These are phyloP conservation scores for Fusarium temperatum DNA, from an alignment of 2,329 filamentous ascomycete genomes.

Conservation along the genomic window DNA sequence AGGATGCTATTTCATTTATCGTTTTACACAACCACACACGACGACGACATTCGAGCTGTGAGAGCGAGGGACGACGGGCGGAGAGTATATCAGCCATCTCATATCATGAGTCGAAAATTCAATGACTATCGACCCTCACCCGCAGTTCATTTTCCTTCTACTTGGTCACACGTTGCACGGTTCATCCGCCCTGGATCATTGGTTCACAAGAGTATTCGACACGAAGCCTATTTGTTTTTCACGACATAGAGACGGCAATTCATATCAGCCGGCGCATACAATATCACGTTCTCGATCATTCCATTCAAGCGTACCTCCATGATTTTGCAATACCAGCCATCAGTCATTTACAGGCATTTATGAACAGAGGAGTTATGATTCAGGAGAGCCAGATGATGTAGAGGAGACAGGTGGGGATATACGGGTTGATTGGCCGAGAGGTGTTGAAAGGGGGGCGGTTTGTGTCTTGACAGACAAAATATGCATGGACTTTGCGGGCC, in stretches of 20 bases:
- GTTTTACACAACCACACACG: conserved; percentile 14
- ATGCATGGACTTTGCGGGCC: conserved; percentile 9
- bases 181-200: conserved; percentile 8
- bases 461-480: conserved; percentile 27
- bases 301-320: conserved; percentile 31
- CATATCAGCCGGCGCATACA: conserved; percentile 27
- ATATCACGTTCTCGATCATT: conserved; percentile 40
- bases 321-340: conserved; percentile 36
- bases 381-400: background rate
- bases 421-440: background rate
- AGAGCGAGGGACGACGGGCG: conserved; percentile 18
- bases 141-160: conserved; percentile 30
- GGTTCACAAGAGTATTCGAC: conserved; percentile 10
- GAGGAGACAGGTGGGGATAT: background rate
- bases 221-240: conserved; percentile 25
- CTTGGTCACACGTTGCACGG: conserved; percentile 30
- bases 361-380: conserved; percentile 27
- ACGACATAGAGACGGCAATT: conserved; percentile 23
- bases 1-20: conserved; percentile 34
- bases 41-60: conserved; percentile 25
- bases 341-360: conserved; percentile 40
- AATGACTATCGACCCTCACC: conserved; percentile 9
- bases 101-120: conserved; percentile 21
- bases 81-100: conserved; percentile 4
- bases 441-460: conserved; percentile 1